Evolutionary conservation across 257 asterid genomes (phyloP).

Genomic region (Penstemon davidsonii): DNA sequence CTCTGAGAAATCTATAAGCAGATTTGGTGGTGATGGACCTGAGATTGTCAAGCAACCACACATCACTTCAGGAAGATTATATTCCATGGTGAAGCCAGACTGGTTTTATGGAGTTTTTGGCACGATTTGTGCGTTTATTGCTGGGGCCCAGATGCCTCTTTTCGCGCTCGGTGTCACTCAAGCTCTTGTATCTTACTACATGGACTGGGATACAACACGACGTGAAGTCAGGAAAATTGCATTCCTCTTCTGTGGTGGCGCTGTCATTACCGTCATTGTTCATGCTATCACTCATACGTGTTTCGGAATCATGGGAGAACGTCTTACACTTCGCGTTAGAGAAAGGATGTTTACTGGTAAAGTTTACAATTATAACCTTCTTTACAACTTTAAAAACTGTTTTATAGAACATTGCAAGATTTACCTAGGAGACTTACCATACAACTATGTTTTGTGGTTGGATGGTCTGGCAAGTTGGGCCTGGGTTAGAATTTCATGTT

Average conservation of each 20-base stretch:
- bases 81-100: conserved; percentile 84
- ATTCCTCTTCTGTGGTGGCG: conserved; percentile 84
- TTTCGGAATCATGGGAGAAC: conserved; percentile 93
- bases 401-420: not conserved
- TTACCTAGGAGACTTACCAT: not conserved
- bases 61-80: conserved; percentile 63
- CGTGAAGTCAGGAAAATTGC: conserved; percentile 79
- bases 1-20: conserved; percentile 73
- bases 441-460: not conserved
- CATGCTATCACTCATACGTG: conserved; percentile 76
- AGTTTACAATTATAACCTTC: conserved; percentile 2
- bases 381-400: not conserved
- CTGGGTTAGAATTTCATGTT: conserved; percentile 1
- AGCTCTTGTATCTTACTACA: conserved; percentile 93
- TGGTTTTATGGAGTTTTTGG: conserved; percentile 84
- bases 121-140: conserved; percentile 73
- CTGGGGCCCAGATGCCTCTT: conserved; percentile 96
- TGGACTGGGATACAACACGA: conserved; percentile 95
- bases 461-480: too few species aligned
- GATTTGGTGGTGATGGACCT: conserved; percentile 64
- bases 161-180: conserved; percentile 95
- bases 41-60: conserved; percentile 43
- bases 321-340: conserved; percentile 90
- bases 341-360: conserved; percentile 85
- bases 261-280: conserved; percentile 70